phyloP scores from a whole-genome alignment of 139 green algal species.

The Micractinium conductrix region DNA sequence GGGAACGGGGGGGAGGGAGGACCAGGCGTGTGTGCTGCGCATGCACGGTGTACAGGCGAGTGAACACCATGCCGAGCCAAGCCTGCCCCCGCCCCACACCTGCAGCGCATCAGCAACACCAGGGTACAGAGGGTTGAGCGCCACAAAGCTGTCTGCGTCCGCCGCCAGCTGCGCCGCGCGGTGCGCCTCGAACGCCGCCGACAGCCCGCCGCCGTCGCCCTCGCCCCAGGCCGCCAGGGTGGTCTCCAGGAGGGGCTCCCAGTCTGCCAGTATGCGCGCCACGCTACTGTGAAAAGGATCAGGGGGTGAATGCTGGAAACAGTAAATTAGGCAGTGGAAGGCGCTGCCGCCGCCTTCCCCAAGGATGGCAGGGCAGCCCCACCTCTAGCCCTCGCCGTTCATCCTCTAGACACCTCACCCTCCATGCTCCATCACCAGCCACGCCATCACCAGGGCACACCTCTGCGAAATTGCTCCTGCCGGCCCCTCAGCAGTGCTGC shows the following conservation, averaged over 20 bases:
- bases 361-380: neutral
- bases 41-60: too few relatives aligned
- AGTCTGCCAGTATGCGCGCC: constrained; percentile 56
- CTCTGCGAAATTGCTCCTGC: neutral
- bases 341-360: too few relatives aligned
- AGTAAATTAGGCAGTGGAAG: too few relatives aligned
- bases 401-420: too few relatives aligned
- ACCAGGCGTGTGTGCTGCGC: too few relatives aligned
- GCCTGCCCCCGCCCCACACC: too few relatives aligned
- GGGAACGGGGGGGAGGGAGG: too few relatives aligned
- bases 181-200: constrained; percentile 54
- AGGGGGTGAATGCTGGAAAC: neutral
- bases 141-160: constrained; percentile 45
- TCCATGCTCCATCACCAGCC: too few relatives aligned
- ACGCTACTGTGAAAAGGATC: constrained; percentile 7
- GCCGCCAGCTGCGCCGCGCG: constrained; percentile 31
- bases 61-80: too few relatives aligned
- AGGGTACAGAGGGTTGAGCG: constrained; percentile 50
- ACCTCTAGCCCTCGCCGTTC: neutral
- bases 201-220: constrained; percentile 29
- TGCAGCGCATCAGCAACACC: constrained; percentile 54
- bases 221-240: constrained; percentile 43
- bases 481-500: too few relatives aligned
- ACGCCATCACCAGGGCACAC: neutral
- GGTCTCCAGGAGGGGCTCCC: constrained; percentile 52